Evolutionary conservation across 345 rosid genomes (phyloP).

Genomic region (Tarenaya hassleriana): DNA sequence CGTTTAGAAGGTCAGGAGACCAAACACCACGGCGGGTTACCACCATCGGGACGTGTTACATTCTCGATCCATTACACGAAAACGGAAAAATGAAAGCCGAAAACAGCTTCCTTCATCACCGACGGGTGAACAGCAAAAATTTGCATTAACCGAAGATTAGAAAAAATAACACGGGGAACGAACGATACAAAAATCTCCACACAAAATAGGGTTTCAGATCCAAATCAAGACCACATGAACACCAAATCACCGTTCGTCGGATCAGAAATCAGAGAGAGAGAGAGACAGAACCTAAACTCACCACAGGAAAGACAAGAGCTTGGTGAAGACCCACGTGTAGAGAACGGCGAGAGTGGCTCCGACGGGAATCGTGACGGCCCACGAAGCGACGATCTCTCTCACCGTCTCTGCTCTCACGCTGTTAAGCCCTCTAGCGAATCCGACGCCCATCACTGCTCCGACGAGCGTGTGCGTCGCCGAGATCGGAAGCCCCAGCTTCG

Average conservation of each 20-base stretch:
- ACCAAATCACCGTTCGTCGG: conserved; percentile 15
- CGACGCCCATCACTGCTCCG: conserved; percentile 99
- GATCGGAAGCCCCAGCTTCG: conserved; percentile 80
- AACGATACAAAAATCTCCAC: not conserved
- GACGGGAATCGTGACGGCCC: conserved; percentile 87
- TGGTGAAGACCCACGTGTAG: conserved; percentile 88
- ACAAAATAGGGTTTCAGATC: not conserved
- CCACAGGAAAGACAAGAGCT: conserved; percentile 52
- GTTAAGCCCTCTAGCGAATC: conserved; percentile 90
- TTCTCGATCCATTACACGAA: no score
- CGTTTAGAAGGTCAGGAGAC: not conserved
- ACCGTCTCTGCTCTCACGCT: conserved; percentile 87
- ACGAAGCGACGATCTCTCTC: conserved; percentile 78
- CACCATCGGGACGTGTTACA: no score
- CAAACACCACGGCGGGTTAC: conserved; percentile 5
- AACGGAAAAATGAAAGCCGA: no score
- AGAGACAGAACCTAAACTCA: conserved; percentile 27
- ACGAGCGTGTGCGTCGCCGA: conserved; percentile 92
- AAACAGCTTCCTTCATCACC: no score
- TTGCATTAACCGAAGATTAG: no score
- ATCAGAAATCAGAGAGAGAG: conserved; percentile 11
- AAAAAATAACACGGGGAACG: no score
- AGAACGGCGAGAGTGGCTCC: conserved; percentile 75
- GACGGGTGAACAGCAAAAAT: no score
- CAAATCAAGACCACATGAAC: conserved; percentile 17